These are phyloP conservation scores for Microglena sp. DNA, from an alignment of 139 green algal species.

Conservation along the genomic window DNA sequence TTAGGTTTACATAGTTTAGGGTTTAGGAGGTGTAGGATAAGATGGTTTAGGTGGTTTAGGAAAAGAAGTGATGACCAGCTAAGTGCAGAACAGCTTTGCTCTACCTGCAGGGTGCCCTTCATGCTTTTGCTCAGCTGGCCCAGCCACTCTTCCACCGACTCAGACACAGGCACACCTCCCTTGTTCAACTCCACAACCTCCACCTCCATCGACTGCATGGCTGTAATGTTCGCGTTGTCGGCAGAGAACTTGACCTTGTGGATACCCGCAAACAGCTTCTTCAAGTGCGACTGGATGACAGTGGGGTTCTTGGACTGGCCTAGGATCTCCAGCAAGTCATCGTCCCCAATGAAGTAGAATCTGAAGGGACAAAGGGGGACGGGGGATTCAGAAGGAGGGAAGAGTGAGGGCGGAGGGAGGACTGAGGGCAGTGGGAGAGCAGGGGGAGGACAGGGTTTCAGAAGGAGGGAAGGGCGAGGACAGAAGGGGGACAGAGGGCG, in stretches of 20 bases:
- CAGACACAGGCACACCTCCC: background rate
- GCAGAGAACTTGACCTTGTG: slow-evolving; percentile 43
- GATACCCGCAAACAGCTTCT: slow-evolving; percentile 82
- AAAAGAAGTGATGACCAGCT: no score
- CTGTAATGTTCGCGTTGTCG: slow-evolving; percentile 38
- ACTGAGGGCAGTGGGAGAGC: no score
- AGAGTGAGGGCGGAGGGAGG: no score
- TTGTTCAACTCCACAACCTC: slow-evolving; percentile 52
- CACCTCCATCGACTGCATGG: slow-evolving; percentile 49
- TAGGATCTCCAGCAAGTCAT: slow-evolving; percentile 79
- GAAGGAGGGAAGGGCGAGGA: no score
- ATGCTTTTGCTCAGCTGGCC: slow-evolving; percentile 33
- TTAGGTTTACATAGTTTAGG: no score
- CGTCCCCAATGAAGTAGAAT: slow-evolving; percentile 85
- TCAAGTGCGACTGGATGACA: slow-evolving; percentile 75
- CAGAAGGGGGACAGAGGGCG: no score
- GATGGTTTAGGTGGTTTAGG: no score
- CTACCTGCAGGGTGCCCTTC: slow-evolving; percentile 38
- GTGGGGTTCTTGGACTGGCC: slow-evolving; percentile 59
- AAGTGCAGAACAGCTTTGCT: no score
- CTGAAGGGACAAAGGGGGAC: no score
- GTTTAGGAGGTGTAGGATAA: no score
- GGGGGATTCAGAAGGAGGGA: background rate
- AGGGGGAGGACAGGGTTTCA: no score
- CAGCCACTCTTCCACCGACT: slow-evolving; percentile 54